A percentile compares a stretch with the other conserved stretches of the same genome.
These are phyloP conservation scores for Populus pruinosa DNA, from an alignment of 345 rosid genomes.

Conservation along the genomic window DNA sequence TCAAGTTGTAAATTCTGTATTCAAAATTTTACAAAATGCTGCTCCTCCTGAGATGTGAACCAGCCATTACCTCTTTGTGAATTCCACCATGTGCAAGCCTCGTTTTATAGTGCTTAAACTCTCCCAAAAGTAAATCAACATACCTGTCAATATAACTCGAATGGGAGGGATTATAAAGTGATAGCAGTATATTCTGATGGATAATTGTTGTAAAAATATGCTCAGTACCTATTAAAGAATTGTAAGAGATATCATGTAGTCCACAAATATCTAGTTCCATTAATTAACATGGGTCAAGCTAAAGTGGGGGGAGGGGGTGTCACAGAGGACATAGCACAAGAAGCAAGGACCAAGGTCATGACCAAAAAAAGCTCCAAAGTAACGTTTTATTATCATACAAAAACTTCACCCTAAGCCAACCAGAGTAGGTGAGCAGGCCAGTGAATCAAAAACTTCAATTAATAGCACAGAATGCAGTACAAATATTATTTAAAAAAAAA, in stretches of 20 bases:
- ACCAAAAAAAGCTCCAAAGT: neutral
- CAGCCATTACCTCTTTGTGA: conserved; percentile 65
- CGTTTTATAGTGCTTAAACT: conserved; percentile 88
- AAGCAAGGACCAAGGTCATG: neutral
- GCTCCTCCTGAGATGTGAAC: neutral
- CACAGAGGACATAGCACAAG: neutral
- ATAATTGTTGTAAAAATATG: neutral
- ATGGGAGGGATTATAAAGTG: conserved; percentile 1
- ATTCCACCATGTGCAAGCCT: conserved; percentile 93
- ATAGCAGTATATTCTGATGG: neutral
- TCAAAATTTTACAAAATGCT: neutral
- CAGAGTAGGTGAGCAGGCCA: neutral
- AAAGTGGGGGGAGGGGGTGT: neutral
- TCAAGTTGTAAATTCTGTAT: neutral
- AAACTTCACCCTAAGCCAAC: neutral
- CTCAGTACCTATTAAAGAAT: neutral
- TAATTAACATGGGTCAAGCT: neutral
- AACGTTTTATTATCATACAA: neutral
- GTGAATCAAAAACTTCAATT: neutral
- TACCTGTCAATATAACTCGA: conserved; percentile 46
- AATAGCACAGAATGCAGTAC: neutral
- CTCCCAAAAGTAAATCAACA: conserved; percentile 93
- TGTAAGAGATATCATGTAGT: neutral
- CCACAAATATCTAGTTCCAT: neutral
- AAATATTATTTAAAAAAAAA: neutral